Evolutionary conservation across 345 rosid genomes (phyloP).

Genomic region (Citrus australasica): DNA sequence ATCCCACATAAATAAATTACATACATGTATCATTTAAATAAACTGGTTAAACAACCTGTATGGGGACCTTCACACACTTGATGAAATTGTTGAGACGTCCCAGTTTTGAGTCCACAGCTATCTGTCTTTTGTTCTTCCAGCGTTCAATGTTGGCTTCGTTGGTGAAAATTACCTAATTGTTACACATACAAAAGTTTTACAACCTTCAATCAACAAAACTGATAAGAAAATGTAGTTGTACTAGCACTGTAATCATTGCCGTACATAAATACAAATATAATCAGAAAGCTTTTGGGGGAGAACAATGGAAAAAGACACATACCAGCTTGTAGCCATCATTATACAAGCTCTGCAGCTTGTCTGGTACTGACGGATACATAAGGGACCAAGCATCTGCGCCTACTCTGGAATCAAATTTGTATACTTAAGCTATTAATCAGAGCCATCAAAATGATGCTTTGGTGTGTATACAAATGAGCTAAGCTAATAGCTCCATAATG

Average conservation of each 20-base stretch:
- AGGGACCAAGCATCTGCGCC: slow-evolving; percentile 96
- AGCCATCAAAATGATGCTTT: slow-evolving; percentile 1
- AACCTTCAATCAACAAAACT: neutral
- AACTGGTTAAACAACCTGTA: slow-evolving; percentile 53
- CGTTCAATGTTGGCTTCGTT: slow-evolving; percentile 97
- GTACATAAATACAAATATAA: neutral
- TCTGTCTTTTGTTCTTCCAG: slow-evolving; percentile 94
- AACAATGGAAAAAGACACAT: slow-evolving; percentile 5
- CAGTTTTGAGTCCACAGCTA: slow-evolving; percentile 83
- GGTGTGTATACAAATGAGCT: neutral
- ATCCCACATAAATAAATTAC: neutral
- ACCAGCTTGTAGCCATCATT: slow-evolving; percentile 93
- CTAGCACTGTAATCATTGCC: neutral
- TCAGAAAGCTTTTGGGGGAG: no score
- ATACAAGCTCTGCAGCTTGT: slow-evolving; percentile 68
- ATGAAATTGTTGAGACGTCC: slow-evolving; percentile 86
- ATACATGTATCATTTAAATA: neutral
- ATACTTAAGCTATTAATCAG: neutral
- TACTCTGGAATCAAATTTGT: slow-evolving; percentile 42
- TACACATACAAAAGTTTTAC: neutral
- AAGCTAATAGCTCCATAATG: neutral
- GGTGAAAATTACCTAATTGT: slow-evolving; percentile 78
- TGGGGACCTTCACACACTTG: slow-evolving; percentile 66
- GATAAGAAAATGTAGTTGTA: neutral
- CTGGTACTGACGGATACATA: slow-evolving; percentile 85